phyloP scores from a whole-genome alignment of 331 rosid genomes.

The Acacia pycnantha region DNA sequence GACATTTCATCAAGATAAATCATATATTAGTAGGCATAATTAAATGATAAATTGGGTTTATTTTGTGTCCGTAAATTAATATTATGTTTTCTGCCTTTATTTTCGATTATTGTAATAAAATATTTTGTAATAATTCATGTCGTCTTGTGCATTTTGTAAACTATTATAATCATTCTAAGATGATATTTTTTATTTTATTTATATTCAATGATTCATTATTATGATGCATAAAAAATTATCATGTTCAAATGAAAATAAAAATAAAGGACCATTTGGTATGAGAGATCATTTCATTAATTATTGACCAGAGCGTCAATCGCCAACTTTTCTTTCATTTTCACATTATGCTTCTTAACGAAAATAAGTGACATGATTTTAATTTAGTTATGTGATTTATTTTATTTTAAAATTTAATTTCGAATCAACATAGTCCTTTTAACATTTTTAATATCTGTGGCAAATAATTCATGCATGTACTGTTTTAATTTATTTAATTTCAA shows the following conservation, averaged over 20 bases:
- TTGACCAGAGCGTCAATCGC: not conserved
- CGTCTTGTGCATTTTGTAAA: not conserved
- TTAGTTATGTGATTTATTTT: not conserved
- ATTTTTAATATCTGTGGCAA: not conserved
- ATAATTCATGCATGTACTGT: not conserved
- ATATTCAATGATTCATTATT: not conserved
- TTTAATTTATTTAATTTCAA: not conserved
- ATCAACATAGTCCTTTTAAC: not conserved
- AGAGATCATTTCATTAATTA: not conserved
- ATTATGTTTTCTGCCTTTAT: not conserved
- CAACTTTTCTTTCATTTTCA: not conserved
- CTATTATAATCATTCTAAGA: not conserved
- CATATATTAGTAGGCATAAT: not conserved
- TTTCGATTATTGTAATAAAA: not conserved
- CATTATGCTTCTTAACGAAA: not conserved
- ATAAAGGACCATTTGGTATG: not conserved
- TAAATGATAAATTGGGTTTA: not conserved
- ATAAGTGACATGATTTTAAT: not conserved
- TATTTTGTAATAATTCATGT: not conserved
- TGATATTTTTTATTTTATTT: not conserved
- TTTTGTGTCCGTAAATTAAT: not conserved
- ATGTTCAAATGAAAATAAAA: not conserved
- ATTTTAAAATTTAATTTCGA: not conserved
- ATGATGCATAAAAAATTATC: not conserved
- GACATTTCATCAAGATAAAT: not conserved